Conservation (phyloP, 768 basidiomycete genomes). For the Auricularia heimuer region DNA sequence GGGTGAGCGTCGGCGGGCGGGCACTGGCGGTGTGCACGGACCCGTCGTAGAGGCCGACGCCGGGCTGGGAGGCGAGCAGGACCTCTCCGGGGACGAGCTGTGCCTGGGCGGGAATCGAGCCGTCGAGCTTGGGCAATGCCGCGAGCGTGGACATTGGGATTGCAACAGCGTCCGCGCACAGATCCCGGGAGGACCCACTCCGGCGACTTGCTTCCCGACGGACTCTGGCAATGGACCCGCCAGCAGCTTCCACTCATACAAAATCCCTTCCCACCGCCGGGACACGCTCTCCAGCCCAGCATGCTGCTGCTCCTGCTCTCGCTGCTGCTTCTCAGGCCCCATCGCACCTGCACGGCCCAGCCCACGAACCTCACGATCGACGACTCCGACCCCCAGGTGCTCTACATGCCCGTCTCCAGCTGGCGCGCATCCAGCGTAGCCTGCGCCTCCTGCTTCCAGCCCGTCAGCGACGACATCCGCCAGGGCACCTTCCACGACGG, state of each 20-base stretch:
- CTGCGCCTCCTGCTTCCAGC: neutral
- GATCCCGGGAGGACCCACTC: neutral
- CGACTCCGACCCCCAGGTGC: neutral
- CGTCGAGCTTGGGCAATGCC: slow-evolving; percentile 36
- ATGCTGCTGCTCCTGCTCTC: neutral
- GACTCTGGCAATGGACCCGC: no score
- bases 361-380: neutral
- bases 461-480: neutral
- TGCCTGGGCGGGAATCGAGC: slow-evolving; percentile 67
- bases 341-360: neutral
- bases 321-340: neutral
- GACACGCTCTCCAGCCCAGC: neutral
- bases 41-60: slow-evolving; percentile 90
- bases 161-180: neutral
- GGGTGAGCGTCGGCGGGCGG: neutral
- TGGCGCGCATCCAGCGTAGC: neutral
- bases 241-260: neutral
- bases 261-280: neutral
- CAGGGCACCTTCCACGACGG: neutral
- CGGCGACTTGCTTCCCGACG: neutral
- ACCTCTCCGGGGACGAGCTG: slow-evolving; percentile 76
- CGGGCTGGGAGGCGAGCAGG: slow-evolving; percentile 59
- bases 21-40: slow-evolving; percentile 28
- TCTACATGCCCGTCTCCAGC: neutral
- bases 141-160: neutral